phyloP scores from a whole-genome alignment of 306 rosid species.

The Malus orientalis region DNA sequence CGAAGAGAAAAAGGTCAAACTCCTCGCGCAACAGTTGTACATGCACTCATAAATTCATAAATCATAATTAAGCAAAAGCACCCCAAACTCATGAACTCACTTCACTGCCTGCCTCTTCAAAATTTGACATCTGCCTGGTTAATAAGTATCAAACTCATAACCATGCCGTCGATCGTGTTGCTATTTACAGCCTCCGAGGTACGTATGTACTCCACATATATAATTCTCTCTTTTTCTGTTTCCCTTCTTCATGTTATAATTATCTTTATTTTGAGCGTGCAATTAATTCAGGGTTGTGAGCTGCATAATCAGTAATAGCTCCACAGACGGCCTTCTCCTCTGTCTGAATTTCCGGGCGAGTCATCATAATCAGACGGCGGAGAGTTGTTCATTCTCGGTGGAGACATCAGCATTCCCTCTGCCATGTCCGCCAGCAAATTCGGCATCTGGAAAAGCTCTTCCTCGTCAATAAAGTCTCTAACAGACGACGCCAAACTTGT shows the following conservation, averaged over 20 bases:
- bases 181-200: neutral
- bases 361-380: conserved; percentile 30
- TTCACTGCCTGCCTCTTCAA: neutral
- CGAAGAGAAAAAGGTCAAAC: neutral
- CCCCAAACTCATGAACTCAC: neutral
- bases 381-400: conserved; percentile 55
- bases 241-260: neutral
- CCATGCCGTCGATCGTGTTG: neutral
- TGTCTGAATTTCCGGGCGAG: conserved; percentile 31
- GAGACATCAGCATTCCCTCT: conserved; percentile 82
- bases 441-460: conserved; percentile 78
- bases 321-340: conserved; percentile 51
- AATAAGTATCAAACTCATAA: neutral
- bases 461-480: conserved; percentile 63
- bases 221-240: neutral
- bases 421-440: conserved; percentile 80
- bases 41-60: neutral
- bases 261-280: neutral
- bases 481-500: neutral
- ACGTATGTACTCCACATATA: neutral
- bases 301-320: conserved; percentile 17
- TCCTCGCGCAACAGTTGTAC: neutral
- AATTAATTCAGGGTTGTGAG: neutral
- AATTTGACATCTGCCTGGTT: neutral
- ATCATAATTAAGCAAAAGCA: neutral